A percentile compares a stretch with the other conserved stretches of the same genome.
phyloP scores from a whole-genome alignment of 2,329 filamentous ascomycete genomes.

The Fusarium globosum region DNA sequence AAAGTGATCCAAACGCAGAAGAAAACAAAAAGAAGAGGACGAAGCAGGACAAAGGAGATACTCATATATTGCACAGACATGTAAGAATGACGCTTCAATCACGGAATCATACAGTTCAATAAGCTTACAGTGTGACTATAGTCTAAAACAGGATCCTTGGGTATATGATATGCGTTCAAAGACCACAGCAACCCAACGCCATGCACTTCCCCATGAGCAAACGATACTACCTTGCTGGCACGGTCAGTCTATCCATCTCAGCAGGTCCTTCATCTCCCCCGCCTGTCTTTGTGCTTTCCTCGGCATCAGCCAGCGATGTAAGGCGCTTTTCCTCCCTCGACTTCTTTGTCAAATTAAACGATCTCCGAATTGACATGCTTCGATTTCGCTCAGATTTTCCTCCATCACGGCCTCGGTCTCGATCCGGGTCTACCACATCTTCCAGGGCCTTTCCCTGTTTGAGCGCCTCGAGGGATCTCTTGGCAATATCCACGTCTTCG shows the following conservation, averaged over 20 bases:
- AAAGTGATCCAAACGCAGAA: neutral
- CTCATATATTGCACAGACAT: neutral
- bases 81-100: slow-evolving; percentile 14
- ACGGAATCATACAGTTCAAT: neutral
- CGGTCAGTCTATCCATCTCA: slow-evolving; percentile 13
- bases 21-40: neutral
- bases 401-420: slow-evolving; percentile 18
- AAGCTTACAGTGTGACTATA: slow-evolving; percentile 35
- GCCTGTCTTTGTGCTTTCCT: neutral
- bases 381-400: slow-evolving; percentile 21
- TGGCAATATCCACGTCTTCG: slow-evolving; percentile 60
- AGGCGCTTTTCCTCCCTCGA: slow-evolving; percentile 21
- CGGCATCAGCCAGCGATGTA: slow-evolving; percentile 11
- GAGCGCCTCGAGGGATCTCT: slow-evolving; percentile 58
- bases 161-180: slow-evolving; percentile 25
- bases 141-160: slow-evolving; percentile 16
- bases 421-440: slow-evolving; percentile 35
- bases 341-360: slow-evolving; percentile 30
- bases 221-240: slow-evolving; percentile 22
- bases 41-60: neutral
- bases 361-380: slow-evolving; percentile 35
- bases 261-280: neutral
- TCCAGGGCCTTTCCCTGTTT: slow-evolving; percentile 54
- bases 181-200: slow-evolving; percentile 21
- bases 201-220: slow-evolving; percentile 10